Conservation (phyloP, 208 protist genomes). For the Leishmania guyanensis region DNA sequence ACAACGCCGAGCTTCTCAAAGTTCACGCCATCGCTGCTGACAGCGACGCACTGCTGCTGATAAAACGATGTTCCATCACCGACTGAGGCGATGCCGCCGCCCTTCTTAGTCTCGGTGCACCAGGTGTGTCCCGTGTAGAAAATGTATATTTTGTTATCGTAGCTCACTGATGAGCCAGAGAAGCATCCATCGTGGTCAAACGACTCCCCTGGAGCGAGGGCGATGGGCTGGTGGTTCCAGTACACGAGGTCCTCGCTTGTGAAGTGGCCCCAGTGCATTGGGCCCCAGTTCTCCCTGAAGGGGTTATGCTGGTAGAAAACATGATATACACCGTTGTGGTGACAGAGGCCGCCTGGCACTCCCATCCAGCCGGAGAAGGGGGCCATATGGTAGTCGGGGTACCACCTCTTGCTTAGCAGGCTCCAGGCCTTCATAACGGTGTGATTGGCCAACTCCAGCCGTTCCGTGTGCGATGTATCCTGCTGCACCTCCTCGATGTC, state of each 20-base stretch:
- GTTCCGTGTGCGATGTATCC: slow-evolving; percentile 17
- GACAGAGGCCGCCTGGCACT: slow-evolving; percentile 44
- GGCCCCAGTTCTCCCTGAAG: slow-evolving; percentile 43
- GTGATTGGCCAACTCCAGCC: slow-evolving; percentile 22
- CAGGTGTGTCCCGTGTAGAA: slow-evolving; percentile 64
- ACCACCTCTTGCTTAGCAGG: slow-evolving; percentile 33
- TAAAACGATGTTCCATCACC: too few relatives aligned
- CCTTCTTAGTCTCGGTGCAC: slow-evolving; percentile 17
- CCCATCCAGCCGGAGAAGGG: slow-evolving; percentile 43
- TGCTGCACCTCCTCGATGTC: not conserved
- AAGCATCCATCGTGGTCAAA: slow-evolving; percentile 60
- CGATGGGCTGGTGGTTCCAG: slow-evolving; percentile 46
- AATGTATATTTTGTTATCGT: slow-evolving; percentile 43
- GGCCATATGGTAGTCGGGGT: slow-evolving; percentile 51
- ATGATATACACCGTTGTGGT: slow-evolving; percentile 43
- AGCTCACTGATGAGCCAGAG: slow-evolving; percentile 46
- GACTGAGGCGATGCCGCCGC: not conserved
- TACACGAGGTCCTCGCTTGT: slow-evolving; percentile 48
- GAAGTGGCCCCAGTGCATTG: slow-evolving; percentile 57
- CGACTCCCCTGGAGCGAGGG: slow-evolving; percentile 39
- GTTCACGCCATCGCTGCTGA: slow-evolving; percentile 42
- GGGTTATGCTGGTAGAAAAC: slow-evolving; percentile 63
- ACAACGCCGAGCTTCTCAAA: slow-evolving; percentile 42
- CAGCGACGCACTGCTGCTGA: slow-evolving; percentile 62
- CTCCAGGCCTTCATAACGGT: slow-evolving; percentile 17